Percentiles rank a stretch among this genome's conserved stretches.
phyloP scores from a whole-genome alignment of 75 land plant species.

The Sequoia sempervirens region DNA sequence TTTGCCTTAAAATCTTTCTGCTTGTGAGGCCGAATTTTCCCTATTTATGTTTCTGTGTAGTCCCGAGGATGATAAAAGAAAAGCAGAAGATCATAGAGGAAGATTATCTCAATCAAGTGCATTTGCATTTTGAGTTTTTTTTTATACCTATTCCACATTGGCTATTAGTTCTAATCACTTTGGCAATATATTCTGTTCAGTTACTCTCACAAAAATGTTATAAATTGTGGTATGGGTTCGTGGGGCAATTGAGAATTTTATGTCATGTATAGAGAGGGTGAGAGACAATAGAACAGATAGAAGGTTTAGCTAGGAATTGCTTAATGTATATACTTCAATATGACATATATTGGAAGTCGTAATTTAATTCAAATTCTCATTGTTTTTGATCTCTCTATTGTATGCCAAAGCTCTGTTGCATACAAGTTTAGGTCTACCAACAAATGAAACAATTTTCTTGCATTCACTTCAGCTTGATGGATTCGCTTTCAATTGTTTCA shows the following conservation, averaged over 20 bases:
- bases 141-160: conserved; percentile 4
- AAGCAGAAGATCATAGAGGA: conserved; percentile 8
- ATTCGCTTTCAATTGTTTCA: neutral
- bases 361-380: conserved; percentile 8
- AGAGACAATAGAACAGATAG: neutral
- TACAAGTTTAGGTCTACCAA: neutral
- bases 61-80: conserved; percentile 5
- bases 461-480: neutral
- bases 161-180: neutral
- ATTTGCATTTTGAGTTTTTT: conserved; percentile 3
- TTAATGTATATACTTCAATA: conserved; percentile 11
- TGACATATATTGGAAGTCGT: conserved; percentile 9
- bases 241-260: neutral
- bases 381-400: conserved; percentile 3
- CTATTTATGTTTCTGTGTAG: conserved; percentile 6
- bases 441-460: conserved; percentile 4
- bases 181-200: conserved; percentile 2
- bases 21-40: conserved; percentile 13
- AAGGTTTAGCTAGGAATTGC: conserved; percentile 4
- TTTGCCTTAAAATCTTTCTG: conserved; percentile 6
- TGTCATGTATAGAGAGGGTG: conserved; percentile 4
- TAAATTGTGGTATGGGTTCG: conserved; percentile 7
- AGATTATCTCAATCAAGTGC: conserved; percentile 10
- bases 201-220: neutral
- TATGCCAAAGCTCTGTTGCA: neutral